Evolutionary conservation across 345 rosid genomes (phyloP).

Genomic region (Camelina laxa): DNA sequence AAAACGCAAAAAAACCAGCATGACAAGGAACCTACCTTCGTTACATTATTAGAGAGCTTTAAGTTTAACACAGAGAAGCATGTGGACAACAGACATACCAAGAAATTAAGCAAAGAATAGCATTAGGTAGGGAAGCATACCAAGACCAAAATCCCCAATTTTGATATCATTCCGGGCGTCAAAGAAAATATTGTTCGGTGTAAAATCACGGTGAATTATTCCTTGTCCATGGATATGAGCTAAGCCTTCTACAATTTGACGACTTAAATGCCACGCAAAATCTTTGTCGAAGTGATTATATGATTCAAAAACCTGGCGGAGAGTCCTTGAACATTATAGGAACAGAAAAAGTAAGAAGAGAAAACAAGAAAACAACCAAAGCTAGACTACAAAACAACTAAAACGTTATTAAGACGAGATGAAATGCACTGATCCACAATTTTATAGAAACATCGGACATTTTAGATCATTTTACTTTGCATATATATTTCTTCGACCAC

Average conservation of each 20-base stretch:
- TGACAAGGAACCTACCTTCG: constrained; percentile 18
- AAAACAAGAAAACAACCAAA: constrained; percentile 21
- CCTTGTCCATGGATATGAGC: constrained; percentile 97
- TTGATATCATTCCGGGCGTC: constrained; percentile 93
- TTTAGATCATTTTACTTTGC: constrained; percentile 17
- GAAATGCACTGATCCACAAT: constrained; percentile 1
- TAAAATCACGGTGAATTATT: constrained; percentile 95
- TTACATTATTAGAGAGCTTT: constrained; percentile 3
- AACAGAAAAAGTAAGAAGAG: constrained; percentile 29
- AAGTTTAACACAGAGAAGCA: constrained; percentile 21
- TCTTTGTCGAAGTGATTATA: constrained; percentile 83
- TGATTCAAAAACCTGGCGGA: constrained; percentile 85
- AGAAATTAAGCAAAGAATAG: constrained; percentile 17
- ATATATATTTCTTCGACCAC: constrained; percentile 1
- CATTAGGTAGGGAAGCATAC: constrained; percentile 49
- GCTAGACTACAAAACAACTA: neutral
- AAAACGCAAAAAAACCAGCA: constrained; percentile 16
- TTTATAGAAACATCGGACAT: constrained; percentile 12
- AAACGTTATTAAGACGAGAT: neutral
- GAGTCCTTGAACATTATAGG: constrained; percentile 64
- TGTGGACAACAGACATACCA: constrained; percentile 16
- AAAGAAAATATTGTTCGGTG: constrained; percentile 93
- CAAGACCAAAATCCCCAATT: constrained; percentile 98
- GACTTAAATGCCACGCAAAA: constrained; percentile 81
- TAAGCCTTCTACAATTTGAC: constrained; percentile 96